These are phyloP conservation scores for Quercus phellos DNA, from an alignment of 331 rosid species.

Conservation along the genomic window DNA sequence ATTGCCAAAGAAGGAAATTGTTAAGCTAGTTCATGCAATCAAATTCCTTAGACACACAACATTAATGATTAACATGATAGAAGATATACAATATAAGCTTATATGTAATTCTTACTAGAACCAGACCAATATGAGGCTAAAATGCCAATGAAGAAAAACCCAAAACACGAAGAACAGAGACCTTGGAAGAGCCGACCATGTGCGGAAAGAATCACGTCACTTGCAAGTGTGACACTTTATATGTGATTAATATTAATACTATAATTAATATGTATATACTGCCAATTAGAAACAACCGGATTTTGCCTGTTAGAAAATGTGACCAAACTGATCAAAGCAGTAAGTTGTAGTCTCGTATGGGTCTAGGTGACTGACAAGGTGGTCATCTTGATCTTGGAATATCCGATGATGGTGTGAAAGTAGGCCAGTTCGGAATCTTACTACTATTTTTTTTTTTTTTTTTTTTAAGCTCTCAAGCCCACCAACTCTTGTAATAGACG, in stretches of 20 bases:
- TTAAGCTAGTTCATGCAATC: background rate
- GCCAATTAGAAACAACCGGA: background rate
- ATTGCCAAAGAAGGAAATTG: background rate
- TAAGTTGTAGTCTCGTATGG: background rate
- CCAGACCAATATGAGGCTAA: background rate
- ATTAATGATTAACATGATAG: background rate
- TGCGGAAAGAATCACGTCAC: background rate
- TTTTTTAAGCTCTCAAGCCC: no score
- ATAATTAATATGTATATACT: no score
- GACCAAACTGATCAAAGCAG: background rate
- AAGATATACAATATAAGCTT: background rate
- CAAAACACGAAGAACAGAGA: background rate
- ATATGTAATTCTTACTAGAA: background rate
- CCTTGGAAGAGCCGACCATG: background rate
- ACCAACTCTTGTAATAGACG: no score
- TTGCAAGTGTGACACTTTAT: background rate
- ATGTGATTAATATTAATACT: background rate
- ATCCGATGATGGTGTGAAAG: background rate
- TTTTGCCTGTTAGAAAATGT: background rate
- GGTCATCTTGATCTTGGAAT: background rate
- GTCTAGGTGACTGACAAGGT: background rate
- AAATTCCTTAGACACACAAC: background rate
- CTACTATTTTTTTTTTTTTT: no score
- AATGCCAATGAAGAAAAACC: background rate
- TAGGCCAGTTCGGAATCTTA: no score